Percentiles rank a stretch among this genome's conserved stretches.
These are phyloP conservation scores for Olyra latifolia DNA, from an alignment of 176 grass and related monocot species.

Conservation along the genomic window DNA sequence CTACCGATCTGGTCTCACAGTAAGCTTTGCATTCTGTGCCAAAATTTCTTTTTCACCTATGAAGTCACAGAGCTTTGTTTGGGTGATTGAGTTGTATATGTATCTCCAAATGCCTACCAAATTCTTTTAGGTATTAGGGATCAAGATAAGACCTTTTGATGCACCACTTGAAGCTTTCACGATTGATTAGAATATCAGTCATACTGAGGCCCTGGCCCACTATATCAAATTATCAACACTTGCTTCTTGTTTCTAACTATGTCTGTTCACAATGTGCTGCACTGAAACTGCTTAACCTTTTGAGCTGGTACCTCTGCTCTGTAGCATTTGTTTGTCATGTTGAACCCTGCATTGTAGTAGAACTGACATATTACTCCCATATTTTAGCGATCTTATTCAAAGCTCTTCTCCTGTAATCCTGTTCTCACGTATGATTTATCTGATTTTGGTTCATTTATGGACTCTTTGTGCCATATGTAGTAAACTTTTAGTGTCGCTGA, in stretches of 20 bases:
- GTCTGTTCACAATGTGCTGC: background rate
- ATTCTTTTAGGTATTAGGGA: slow-evolving; percentile 17
- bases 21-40: background rate
- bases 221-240: too few species aligned
- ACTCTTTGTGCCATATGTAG: too few species aligned
- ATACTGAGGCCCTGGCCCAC: background rate
- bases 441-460: too few species aligned
- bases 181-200: background rate
- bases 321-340: too few species aligned
- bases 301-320: too few species aligned
- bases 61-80: background rate
- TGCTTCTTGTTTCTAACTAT: background rate
- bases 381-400: too few species aligned
- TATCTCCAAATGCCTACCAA: background rate
- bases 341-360: too few species aligned
- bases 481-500: too few species aligned
- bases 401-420: too few species aligned
- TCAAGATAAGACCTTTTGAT: background rate
- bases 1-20: background rate
- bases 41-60: background rate
- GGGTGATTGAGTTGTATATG: background rate
- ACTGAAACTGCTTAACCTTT: too few species aligned
- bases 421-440: too few species aligned
- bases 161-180: background rate
- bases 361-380: too few species aligned